These are phyloP conservation scores for Sarcomyxa edulis DNA, from an alignment of 768 basidiomycete species.

Conservation along the genomic window DNA sequence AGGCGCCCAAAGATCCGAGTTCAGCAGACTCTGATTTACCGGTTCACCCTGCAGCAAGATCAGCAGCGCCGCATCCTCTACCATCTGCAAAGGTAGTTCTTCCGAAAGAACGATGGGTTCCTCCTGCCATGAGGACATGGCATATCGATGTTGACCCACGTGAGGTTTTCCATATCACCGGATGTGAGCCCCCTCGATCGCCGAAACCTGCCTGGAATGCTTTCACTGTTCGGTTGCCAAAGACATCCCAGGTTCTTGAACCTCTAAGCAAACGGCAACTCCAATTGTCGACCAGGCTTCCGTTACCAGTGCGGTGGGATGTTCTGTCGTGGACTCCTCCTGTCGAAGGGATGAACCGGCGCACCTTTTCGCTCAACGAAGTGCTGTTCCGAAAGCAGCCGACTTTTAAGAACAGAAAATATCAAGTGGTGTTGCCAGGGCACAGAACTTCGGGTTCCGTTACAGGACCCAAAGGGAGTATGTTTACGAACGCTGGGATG, in stretches of 20 bases:
- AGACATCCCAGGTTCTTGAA: conserved; percentile 32
- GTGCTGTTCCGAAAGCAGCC: conserved; percentile 47
- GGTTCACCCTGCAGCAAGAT: conserved; percentile 13
- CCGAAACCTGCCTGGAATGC: conserved; percentile 34
- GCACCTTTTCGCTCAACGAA: conserved; percentile 61
- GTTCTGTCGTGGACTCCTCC: conserved; percentile 70
- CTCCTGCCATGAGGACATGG: conserved; percentile 38
- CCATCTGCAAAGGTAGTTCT: conserved; percentile 14
- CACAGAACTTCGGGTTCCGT: conserved; percentile 11
- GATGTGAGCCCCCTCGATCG: conserved; percentile 41
- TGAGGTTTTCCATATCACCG: conserved; percentile 43
- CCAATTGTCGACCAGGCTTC: conserved; percentile 31
- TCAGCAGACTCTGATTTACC: conserved; percentile 17
- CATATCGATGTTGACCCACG: conserved; percentile 30
- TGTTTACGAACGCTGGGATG: conserved; percentile 16
- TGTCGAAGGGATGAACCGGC: conserved; percentile 54
- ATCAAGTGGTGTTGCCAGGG: conserved; percentile 37
- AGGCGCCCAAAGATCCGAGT: conserved; percentile 25
- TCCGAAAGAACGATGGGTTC: conserved; percentile 49
- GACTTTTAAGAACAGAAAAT: conserved; percentile 34
- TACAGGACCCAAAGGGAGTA: conserved; percentile 23
- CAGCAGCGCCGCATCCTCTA: conserved; percentile 9
- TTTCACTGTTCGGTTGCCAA: conserved; percentile 45
- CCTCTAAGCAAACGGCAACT: conserved; percentile 45
- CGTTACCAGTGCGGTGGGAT: conserved; percentile 48